Evolutionary conservation across 1,139 yeast species (phyloP), one percentile per base, ranked within the genome.

Genomic region (Kodamaea sp.): DNA sequence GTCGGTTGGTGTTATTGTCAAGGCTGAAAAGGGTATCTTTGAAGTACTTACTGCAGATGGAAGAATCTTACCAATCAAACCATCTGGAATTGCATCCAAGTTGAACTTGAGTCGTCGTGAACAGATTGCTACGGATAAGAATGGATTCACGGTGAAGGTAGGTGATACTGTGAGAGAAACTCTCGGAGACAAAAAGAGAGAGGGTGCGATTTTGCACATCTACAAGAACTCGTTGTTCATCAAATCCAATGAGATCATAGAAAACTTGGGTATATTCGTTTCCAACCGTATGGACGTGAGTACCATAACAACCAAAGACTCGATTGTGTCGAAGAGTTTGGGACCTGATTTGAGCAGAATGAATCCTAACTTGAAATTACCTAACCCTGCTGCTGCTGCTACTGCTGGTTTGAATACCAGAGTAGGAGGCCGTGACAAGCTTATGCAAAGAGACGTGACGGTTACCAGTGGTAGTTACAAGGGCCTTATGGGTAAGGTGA

Each of bases 111-210:
- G 73, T 35, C 78, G 80, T 42, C 76, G 83, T 42, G 87, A 84
- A 46, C 83, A 84, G 42, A 83, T 87, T 38, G 88, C 97, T 5
- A 88, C 96, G 1, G 99, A 92, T 58, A 74, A 78, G 41, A 77
- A 78, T 43, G 98, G 98, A 29, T 74, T 80, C 34, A 92, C 94
- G 41, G 78, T 92, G 38, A 80, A 83, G 40, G 80, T 88, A 25
- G 97, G 97, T 33, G 98, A 94, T 55, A 84, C 95, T 2, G 95
- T 94, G 8, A 83, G 80, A 51, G 99, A 92, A 55, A 65, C 73
- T 10, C 63, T 70, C 21, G 95, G 95, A 47, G 70, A 69, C 28
- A 67, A 81, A 78, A 60, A 62, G 40, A 78, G 95, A 53, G 92
- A 87, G 57, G 98, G 99, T 49, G 79, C 76, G 24, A 85, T 92